Conservation (phyloP, 108 stramenopile genomes). For the Skeletonema tropicum region DNA sequence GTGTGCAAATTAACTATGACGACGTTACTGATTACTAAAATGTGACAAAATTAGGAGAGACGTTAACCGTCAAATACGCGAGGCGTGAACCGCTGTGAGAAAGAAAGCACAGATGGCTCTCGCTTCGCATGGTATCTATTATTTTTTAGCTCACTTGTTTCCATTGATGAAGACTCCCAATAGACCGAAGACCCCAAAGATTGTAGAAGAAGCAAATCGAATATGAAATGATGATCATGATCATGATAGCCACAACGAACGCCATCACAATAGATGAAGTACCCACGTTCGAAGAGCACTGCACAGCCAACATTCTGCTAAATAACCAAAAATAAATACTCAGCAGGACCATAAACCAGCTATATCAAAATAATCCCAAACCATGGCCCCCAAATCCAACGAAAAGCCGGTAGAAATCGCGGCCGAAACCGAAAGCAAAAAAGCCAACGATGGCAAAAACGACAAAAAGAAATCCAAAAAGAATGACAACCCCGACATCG, state of each 20-base stretch:
- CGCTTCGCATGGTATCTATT: too few relatives aligned
- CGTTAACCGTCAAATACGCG: too few relatives aligned
- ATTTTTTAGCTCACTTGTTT: too few relatives aligned
- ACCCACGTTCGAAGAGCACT: too few relatives aligned
- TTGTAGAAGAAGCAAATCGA: not conserved
- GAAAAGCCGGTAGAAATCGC: constrained; percentile 45
- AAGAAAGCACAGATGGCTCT: too few relatives aligned
- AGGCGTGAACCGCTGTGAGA: too few relatives aligned
- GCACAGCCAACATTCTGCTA: not conserved
- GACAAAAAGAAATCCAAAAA: constrained; percentile 30
- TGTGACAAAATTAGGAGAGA: too few relatives aligned
- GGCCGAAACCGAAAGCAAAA: constrained; percentile 37
- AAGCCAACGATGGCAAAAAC: constrained; percentile 9
- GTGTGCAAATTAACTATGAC: too few relatives aligned
- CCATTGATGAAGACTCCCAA: not conserved
- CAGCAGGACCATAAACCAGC: not conserved
- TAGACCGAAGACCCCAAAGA: not conserved
- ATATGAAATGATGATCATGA: not conserved
- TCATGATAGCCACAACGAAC: too few relatives aligned
- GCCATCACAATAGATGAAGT: too few relatives aligned
- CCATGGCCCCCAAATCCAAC: constrained; percentile 51
- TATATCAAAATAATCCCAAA: not conserved
- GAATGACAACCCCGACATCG: constrained; percentile 26
- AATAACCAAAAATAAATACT: not conserved
- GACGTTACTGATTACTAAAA: too few relatives aligned